Conservation (phyloP, 1,284 basidiomycete species). For the Chalciporus sp. region DNA sequence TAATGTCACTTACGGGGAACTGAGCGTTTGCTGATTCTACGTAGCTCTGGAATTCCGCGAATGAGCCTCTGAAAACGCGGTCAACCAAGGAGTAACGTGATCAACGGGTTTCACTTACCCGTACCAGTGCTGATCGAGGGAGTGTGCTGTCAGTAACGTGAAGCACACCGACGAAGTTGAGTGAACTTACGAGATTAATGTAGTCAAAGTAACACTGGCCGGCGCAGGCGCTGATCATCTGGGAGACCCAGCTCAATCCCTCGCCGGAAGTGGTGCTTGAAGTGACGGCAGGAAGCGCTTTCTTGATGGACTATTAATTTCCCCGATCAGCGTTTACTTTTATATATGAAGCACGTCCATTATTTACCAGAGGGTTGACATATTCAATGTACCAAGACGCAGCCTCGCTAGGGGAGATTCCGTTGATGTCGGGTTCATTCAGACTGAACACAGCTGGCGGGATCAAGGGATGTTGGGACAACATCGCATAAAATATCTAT, state of each 20-base stretch:
- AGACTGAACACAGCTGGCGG: constrained; percentile 38
- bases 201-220: constrained; percentile 36
- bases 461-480: not conserved
- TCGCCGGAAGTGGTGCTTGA: constrained; percentile 30
- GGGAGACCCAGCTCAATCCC: constrained; percentile 38
- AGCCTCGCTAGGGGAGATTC: constrained; percentile 30
- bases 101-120: constrained; percentile 20
- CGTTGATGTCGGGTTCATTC: constrained; percentile 39
- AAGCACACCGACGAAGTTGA: not conserved
- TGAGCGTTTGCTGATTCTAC: constrained; percentile 29
- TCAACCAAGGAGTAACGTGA: not conserved
- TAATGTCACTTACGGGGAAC: constrained; percentile 29
- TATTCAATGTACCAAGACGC: constrained; percentile 40
- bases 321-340: not conserved
- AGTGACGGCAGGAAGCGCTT: constrained; percentile 39
- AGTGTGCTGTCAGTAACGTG: not conserved
- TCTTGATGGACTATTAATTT: constrained; percentile 31
- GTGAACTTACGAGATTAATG: constrained; percentile 30
- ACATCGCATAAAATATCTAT: not conserved
- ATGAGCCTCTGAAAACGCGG: constrained; percentile 17
- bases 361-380: constrained; percentile 38
- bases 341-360: not conserved
- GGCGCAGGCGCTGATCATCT: constrained; percentile 36
- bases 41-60: constrained; percentile 31
- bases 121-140: constrained; percentile 36